These are phyloP conservation scores for Fusarium newnesense DNA, from an alignment of 2,329 filamentous ascomycete species.

Conservation along the genomic window DNA sequence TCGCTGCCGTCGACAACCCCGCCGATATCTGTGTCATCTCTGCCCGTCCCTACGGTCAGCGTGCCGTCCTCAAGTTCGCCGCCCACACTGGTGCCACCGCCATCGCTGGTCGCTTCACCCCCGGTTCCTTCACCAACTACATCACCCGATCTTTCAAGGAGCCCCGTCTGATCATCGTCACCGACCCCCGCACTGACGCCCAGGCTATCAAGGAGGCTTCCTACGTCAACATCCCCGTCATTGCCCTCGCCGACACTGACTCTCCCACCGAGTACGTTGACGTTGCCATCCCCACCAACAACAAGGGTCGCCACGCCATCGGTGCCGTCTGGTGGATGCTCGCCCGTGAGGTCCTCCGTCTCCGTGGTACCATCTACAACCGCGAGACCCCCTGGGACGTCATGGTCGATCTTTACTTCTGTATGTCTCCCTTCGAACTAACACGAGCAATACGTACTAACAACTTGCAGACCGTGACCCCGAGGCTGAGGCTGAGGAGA, in stretches of 20 bases:
- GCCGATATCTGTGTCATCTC: conserved; percentile 99
- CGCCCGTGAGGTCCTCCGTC: conserved; percentile 98
- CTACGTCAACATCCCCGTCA: conserved; percentile 99
- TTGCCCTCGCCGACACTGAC: conserved; percentile 98
- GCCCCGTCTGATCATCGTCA: conserved; percentile 98
- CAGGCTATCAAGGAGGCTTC: conserved; percentile 99
- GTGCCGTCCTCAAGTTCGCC: conserved; percentile 99
- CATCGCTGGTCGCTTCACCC: conserved; percentile 99
- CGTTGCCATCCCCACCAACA: conserved; percentile 99
- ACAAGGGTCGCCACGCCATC: conserved; percentile 99
- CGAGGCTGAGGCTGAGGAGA: conserved; percentile 99
- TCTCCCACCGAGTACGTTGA: conserved; percentile 99
- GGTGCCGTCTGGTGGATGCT: conserved; percentile 99
- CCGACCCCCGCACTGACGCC: conserved; percentile 98
- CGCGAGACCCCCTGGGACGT: conserved; percentile 98
- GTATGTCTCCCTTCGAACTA: conserved; percentile 56
- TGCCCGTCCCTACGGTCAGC: conserved; percentile 98
- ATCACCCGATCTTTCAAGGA: conserved; percentile 99
- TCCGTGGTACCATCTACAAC: conserved; percentile 94
- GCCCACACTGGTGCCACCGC: conserved; percentile 97
- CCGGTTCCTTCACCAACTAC: conserved; percentile 99
- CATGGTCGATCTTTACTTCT: conserved; percentile 99
- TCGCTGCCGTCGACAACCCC: conserved; percentile 98
- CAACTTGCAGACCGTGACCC: conserved; percentile 85
- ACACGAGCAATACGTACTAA: conserved; percentile 17